Base-by-base conservation (phyloP, 345 rosid genomes). In the Adansonia digitata region DNA sequence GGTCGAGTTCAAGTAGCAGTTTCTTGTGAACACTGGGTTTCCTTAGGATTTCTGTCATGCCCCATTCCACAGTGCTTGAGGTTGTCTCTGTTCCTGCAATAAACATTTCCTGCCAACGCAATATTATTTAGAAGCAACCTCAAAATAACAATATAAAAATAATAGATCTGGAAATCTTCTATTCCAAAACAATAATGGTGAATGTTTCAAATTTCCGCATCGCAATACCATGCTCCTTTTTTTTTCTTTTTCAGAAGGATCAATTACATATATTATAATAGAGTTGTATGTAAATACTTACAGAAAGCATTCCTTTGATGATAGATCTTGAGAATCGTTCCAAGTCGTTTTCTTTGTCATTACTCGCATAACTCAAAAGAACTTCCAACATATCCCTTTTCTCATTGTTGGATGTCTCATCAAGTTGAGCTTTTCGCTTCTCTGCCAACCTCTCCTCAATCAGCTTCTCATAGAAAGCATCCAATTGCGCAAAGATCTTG, bases 1-100 rank as follows among this genome's bases (percentile, higher is more conserved):
- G 68, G 45, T 87, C 88, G 12, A 87, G 80, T 57, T 87, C 88
- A 0, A 43, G 68, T 12, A 75, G 78, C 0, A 76, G 78, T n/a
- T 77, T 80, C 17, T 59, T 56, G 42, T 78, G 67, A 8, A 76
- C 43, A 0, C 14, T 0, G 0, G 86, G 91, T n/a, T 77, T 70
- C 71, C 52, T 78, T n/a, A 81, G 40, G 61, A 81, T 53, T 40
- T 81, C 84, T 20, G 79, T 40, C 72, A 78, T 75, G 26, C 77
- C 81, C 81, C 84, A 78, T 29, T 78, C 84, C 11, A 75, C 77
- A 0, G 79, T 71, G 24, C 71, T 46, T 13, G 84, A 60, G 13
- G 79, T 69, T 10, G 78, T 71, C 61, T 81, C 79, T 20, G 79
- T 78, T 7, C 84, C 84, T 1, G 74, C 84, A 2, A 69, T 37